phyloP scores from a whole-genome alignment of 805 yeast genomes.

The Wickerhamomyces canadensis region DNA sequence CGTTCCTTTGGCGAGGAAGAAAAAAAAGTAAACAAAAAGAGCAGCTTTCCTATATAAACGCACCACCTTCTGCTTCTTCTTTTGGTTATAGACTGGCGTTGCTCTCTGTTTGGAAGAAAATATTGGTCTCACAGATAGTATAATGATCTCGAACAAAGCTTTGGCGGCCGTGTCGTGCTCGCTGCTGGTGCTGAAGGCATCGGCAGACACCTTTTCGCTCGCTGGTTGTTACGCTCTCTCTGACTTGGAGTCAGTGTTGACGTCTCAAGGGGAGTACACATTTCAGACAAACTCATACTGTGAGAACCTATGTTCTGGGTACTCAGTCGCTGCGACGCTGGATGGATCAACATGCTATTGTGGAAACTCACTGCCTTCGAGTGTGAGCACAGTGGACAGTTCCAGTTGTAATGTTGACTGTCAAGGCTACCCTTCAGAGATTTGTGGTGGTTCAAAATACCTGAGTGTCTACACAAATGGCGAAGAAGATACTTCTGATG shows the following conservation, averaged over 20 bases:
- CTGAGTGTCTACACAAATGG: constrained; percentile 39
- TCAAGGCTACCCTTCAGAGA: constrained; percentile 54
- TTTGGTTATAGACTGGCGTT: not conserved
- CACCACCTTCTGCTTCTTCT: no score
- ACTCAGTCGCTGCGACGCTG: no score
- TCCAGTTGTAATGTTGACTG: not conserved
- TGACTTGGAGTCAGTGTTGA: constrained; percentile 19
- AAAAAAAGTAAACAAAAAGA: not conserved
- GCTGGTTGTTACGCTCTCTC: not conserved
- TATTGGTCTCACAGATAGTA: no score
- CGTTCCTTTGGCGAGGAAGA: not conserved
- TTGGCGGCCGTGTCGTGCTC: no score
- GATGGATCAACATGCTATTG: no score
- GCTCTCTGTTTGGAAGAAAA: not conserved
- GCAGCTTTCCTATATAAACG: not conserved
- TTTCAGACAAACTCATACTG: no score
- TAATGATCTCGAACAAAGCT: no score
- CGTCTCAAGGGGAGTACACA: not conserved
- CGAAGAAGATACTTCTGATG: constrained; percentile 15
- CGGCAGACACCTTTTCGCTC: no score
- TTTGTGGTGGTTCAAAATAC: constrained; percentile 57
- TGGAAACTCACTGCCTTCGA: no score
- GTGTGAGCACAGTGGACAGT: no score
- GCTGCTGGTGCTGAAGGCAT: no score
- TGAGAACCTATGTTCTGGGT: no score